Percentiles rank a stretch among this genome's conserved stretches.
These are phyloP conservation scores for Endocalyx cinctus DNA, from an alignment of 2,329 filamentous ascomycete species.

Conservation along the genomic window DNA sequence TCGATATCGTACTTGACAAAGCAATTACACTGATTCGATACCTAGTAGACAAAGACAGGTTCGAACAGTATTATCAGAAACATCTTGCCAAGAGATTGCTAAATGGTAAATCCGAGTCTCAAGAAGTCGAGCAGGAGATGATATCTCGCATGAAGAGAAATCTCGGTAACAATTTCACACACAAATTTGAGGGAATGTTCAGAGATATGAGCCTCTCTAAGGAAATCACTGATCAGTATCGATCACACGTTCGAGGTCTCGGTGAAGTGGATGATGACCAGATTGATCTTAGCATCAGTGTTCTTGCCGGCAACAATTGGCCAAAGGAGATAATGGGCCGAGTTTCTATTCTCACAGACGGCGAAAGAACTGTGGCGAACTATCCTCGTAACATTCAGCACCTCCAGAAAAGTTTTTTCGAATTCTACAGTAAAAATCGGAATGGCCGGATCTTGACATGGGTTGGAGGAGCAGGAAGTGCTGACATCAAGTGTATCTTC, in stretches of 20 bases:
- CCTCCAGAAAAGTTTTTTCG: slow-evolving; percentile 79
- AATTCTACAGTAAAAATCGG: slow-evolving; percentile 82
- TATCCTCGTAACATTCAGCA: slow-evolving; percentile 71
- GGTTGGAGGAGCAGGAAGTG: slow-evolving; percentile 67
- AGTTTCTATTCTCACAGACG: slow-evolving; percentile 45
- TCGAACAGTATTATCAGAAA: slow-evolving; percentile 97
- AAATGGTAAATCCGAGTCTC: slow-evolving; percentile 83
- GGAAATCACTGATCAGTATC: slow-evolving; percentile 75
- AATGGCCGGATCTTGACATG: slow-evolving; percentile 86
- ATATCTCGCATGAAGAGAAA: slow-evolving; percentile 96
- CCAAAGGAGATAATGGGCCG: slow-evolving; percentile 81
- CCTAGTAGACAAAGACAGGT: slow-evolving; percentile 86
- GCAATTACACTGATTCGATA: slow-evolving; percentile 85
- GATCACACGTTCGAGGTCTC: slow-evolving; percentile 55
- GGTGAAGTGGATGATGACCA: slow-evolving; percentile 52
- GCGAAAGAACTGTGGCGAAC: slow-evolving; percentile 50
- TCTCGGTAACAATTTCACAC: slow-evolving; percentile 88
- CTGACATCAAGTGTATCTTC: slow-evolving; percentile 79
- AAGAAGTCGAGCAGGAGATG: slow-evolving; percentile 92
- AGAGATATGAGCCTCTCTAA: slow-evolving; percentile 88
- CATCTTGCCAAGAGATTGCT: slow-evolving; percentile 84
- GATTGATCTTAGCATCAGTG: slow-evolving; percentile 76
- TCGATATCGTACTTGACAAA: slow-evolving; percentile 81
- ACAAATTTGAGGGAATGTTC: slow-evolving; percentile 95
- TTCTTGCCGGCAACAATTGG: slow-evolving; percentile 94